Evolutionary conservation across 345 rosid species (phyloP), one percentile per base, ranked within the genome.

Genomic region (Eutrema yunnanense): DNA sequence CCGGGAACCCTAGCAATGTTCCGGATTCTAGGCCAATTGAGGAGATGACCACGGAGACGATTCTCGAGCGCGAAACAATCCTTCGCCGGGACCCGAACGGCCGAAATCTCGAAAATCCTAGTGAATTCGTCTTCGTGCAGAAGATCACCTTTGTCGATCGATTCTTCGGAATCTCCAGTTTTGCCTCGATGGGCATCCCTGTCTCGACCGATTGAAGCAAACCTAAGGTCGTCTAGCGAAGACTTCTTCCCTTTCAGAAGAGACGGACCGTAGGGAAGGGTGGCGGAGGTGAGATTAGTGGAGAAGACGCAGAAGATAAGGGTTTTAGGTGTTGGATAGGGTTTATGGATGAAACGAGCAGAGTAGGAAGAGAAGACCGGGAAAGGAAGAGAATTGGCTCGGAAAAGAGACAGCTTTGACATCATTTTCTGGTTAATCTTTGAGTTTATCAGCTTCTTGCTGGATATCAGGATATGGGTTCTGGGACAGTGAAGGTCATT

Each of bases 11-110:
- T 84, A 30, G 96, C 96, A 40, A 92, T 81, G 81, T 92, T 92
- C 50, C 80, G 82, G 50, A 89, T 73, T 40, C 92, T 80, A 9
- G 97, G 94, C 93, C 97, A 92, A 66, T 92, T 92, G 46, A 92
- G 85, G 22, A 92, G 87, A 80, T 92, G 96, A 16, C 97, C 94
- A 8, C 96, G 90, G 75, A 92, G 82, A 61, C 90, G 90, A 65
- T 78, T 84, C 84, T 92, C 96, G 5, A 89, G 83, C 57, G 79
- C 67, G 66, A 81, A 85, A 70, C 90, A 89, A 51, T 82, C 85
- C 63, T 72, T 85, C 3, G 92, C 80, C 1, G 96, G 89, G 41
- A 89, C 96, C 0, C 97, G 84, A 48, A 89, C 79, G 6, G 94
- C 94, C 10, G 88, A 79, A 11, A 92, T 41, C 6, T 84, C 81